Evolutionary conservation across 106 monocot species (phyloP), one percentile per base, ranked within the genome.

Genomic region (Platanthera guangdongensis): DNA sequence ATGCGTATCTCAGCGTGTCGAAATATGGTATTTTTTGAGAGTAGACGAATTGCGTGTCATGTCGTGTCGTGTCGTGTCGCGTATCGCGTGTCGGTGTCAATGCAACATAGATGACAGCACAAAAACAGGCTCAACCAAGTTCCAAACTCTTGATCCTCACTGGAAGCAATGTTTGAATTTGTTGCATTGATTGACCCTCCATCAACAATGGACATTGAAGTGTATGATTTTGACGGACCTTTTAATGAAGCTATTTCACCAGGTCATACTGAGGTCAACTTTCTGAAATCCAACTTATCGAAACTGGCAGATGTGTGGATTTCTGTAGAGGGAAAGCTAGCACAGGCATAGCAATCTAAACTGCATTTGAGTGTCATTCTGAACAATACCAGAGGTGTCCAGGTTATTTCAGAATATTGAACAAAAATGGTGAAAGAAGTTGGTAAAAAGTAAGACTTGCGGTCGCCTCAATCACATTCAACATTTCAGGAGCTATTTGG

Each of bases 141-240:
- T 25, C 25, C 25, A 25, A 25, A 25, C 25, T 25, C 25, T 25
- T 25, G 25, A 25, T 25, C 25, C 25, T 25, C 25, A 25, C 25
- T 25, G 25, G 25, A 25, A 25, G 25, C 25, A 94, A 84, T 91
- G 77, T 94, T 87, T 86, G 94, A 91, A 84, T 94, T 91, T 81
- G 91, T 89, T 86, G 94, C 94, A 1, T 89, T 87, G 80, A 78
- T 77, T 82, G 89, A 94, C 83, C 94, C 91, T 71, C 94, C 94
- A 68, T 91, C 94, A 16, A 85, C 81, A 16, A 87, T 94, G 89
- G 82, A 84, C 72, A 81, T 94, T 47, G 75, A 74, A 81, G 85
- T 94, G 77, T 91, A 84, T 78, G 89, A 91, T 74, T 89, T 89
- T 77, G 87, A 86, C 78, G 91, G 91, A 55, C 89, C 94, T 72